Percentiles rank a stretch among this genome's conserved stretches.
These are phyloP conservation scores for Alternaria triticina DNA, from an alignment of 2,329 filamentous ascomycete species.

Conservation along the genomic window DNA sequence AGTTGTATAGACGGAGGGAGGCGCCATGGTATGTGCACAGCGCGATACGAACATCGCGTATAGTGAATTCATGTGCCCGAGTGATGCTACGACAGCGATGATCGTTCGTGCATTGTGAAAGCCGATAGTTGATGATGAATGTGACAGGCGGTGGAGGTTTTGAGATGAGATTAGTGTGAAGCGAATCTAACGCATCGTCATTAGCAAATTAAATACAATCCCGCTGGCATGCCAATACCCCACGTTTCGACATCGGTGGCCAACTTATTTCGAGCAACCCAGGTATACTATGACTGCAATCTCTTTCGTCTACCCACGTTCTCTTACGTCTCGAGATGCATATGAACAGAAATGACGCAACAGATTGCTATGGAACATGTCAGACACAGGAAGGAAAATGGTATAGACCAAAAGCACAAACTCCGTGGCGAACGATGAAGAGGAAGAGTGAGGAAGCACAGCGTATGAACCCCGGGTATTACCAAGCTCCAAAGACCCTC, in stretches of 20 bases:
- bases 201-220: slow-evolving; percentile 41
- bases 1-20: background rate
- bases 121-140: background rate
- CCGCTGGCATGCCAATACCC: slow-evolving; percentile 8
- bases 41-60: background rate
- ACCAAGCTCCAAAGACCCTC: slow-evolving; percentile 22
- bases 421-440: slow-evolving; percentile 34
- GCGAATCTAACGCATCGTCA: slow-evolving; percentile 26
- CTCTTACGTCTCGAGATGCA: slow-evolving; percentile 9
- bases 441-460: slow-evolving; percentile 28
- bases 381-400: slow-evolving; percentile 33
- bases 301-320: slow-evolving; percentile 9
- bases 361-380: slow-evolving; percentile 25
- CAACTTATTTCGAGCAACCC: slow-evolving; percentile 5
- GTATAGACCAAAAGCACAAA: slow-evolving; percentile 46
- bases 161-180: background rate
- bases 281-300: slow-evolving; percentile 13
- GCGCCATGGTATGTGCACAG: background rate
- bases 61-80: background rate
- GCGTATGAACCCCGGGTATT: slow-evolving; percentile 28
- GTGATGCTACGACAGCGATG: background rate
- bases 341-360: slow-evolving; percentile 26
- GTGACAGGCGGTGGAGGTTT: background rate
- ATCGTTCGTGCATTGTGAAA: background rate
- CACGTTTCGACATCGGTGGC: slow-evolving; percentile 4